A percentile compares a stretch with the other conserved stretches of the same genome.
phyloP scores from a whole-genome alignment of 2,329 filamentous ascomycete species.

The Paecilomyces variotii region DNA sequence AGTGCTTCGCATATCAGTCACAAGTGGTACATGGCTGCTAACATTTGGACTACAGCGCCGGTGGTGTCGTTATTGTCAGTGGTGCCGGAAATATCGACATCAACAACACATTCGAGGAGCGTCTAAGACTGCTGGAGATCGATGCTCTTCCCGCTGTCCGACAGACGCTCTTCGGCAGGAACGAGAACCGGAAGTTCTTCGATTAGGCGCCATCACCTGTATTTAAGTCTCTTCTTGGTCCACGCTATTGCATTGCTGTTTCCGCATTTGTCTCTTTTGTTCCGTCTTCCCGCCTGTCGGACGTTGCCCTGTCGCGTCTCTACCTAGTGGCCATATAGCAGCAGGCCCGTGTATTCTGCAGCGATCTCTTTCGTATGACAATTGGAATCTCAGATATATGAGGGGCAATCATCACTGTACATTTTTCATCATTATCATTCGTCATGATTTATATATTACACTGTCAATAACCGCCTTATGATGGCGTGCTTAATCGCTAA shows the following conservation, averaged over 20 bases:
- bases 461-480: slow-evolving; percentile 6
- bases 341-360: not conserved
- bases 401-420: not conserved
- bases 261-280: not conserved
- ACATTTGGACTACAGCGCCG: slow-evolving; percentile 52
- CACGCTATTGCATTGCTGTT: not conserved
- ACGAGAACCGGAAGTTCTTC: slow-evolving; percentile 90
- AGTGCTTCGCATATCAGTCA: slow-evolving; percentile 34
- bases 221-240: slow-evolving; percentile 1
- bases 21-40: slow-evolving; percentile 2
- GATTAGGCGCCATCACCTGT: slow-evolving; percentile 50
- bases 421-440: not conserved
- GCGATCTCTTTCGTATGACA: not conserved
- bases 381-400: not conserved
- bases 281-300: not conserved
- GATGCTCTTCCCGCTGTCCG: slow-evolving; percentile 78
- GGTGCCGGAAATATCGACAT: slow-evolving; percentile 91
- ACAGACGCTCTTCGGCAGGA: slow-evolving; percentile 83
- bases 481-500: slow-evolving; percentile 8
- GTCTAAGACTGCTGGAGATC: slow-evolving; percentile 74
- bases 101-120: slow-evolving; percentile 95
- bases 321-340: not conserved
- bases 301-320: not conserved
- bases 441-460: slow-evolving; percentile 1
- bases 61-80: slow-evolving; percentile 73